phyloP scores from a whole-genome alignment of 108 stramenopile species.

The Nannochloropsis gaditana region DNA sequence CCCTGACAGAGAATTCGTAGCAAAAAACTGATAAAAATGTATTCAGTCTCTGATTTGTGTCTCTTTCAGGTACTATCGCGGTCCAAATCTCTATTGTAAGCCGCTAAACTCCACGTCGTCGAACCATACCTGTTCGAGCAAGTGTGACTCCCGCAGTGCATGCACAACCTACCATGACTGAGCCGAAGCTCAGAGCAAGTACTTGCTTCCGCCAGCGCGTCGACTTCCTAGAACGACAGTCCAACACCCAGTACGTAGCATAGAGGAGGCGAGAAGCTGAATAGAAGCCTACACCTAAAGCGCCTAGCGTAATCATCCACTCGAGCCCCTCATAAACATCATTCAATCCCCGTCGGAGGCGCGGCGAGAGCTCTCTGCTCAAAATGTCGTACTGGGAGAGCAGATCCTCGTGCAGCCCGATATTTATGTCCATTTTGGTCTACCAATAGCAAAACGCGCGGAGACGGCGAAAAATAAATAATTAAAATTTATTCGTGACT shows the following conservation, averaged over 20 bases:
- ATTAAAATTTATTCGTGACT: not conserved
- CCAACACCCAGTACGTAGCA: not conserved
- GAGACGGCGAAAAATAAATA: not conserved
- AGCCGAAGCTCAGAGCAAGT: slow-evolving; percentile 21
- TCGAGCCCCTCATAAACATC: not conserved
- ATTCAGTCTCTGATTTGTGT: no score
- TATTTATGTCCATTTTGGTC: not conserved
- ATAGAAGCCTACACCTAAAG: not conserved
- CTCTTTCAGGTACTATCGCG: no score
- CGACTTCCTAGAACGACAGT: not conserved
- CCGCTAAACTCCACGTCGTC: not conserved
- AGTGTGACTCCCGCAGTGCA: not conserved
- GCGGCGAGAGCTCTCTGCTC: not conserved
- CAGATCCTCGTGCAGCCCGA: not conserved
- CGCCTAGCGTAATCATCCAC: not conserved
- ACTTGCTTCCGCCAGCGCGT: slow-evolving; percentile 8
- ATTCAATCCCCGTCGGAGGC: not conserved
- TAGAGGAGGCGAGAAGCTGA: not conserved
- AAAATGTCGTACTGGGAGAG: not conserved
- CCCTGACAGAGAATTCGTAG: no score
- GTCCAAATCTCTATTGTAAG: no score
- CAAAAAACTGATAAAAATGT: no score
- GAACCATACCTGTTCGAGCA: not conserved
- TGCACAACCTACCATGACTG: slow-evolving; percentile 29
- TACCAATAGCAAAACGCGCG: not conserved